Conservation (phyloP, 768 basidiomycete genomes). For the Suillus weaverae region DNA sequence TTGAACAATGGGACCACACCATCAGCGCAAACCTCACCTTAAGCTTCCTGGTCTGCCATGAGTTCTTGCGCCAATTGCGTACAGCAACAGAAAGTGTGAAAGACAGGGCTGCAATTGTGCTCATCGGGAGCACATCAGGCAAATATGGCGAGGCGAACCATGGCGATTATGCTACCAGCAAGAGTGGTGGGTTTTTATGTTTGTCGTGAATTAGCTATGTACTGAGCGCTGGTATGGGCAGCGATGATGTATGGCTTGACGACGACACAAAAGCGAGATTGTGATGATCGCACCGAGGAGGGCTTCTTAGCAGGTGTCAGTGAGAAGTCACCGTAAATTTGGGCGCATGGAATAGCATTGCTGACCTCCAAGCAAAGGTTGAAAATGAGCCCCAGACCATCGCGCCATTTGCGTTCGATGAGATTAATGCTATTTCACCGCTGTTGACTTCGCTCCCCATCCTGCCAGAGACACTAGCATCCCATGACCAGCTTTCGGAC, state of each 20-base stretch:
- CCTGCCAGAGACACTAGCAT: too few relatives aligned
- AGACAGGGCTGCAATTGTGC: constrained; percentile 57
- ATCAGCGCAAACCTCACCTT: constrained; percentile 66
- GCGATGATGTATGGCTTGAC: constrained; percentile 75
- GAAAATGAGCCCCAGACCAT: too few relatives aligned
- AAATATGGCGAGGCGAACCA: constrained; percentile 72
- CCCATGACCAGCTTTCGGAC: too few relatives aligned
- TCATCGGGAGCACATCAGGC: constrained; percentile 72
- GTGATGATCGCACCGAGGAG: constrained; percentile 70
- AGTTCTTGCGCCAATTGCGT: constrained; percentile 52
- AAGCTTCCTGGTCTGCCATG: constrained; percentile 63
- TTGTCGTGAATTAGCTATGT: not conserved
- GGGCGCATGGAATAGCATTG: too few relatives aligned
- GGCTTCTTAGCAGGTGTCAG: too few relatives aligned
- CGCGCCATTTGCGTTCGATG: too few relatives aligned
- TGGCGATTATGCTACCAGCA: constrained; percentile 65
- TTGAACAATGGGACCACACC: constrained; percentile 64
- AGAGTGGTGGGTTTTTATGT: constrained; percentile 55
- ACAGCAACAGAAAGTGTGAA: constrained; percentile 39
- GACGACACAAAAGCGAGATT: constrained; percentile 73
- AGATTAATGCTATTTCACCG: too few relatives aligned
- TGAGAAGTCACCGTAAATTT: too few relatives aligned
- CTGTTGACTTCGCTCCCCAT: too few relatives aligned
- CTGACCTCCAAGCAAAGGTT: too few relatives aligned
- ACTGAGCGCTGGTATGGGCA: constrained; percentile 18